Conservation (phyloP, 345 rosid species). For the Eucalyptus erythrocorys region DNA sequence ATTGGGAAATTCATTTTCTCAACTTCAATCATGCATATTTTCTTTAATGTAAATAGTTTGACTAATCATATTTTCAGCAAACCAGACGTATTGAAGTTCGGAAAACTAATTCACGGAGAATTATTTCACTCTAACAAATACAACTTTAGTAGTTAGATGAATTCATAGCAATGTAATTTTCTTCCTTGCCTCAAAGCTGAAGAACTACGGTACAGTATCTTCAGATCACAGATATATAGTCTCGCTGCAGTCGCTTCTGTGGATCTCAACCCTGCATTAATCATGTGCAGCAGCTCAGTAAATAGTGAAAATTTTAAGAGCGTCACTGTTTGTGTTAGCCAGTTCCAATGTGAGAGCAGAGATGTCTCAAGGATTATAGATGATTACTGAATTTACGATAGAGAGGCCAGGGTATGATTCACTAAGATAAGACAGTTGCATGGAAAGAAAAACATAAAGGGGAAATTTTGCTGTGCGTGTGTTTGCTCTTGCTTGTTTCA, state of each 20-base stretch:
- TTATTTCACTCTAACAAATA: too few species aligned
- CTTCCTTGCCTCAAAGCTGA: not conserved
- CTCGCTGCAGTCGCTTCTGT: not conserved
- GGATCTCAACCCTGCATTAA: not conserved
- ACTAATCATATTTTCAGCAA: not conserved
- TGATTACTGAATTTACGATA: not conserved
- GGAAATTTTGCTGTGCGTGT: not conserved
- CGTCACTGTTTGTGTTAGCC: not conserved
- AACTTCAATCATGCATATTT: not conserved
- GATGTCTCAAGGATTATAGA: not conserved
- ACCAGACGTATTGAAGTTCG: not conserved
- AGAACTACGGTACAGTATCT: not conserved
- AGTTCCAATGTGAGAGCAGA: not conserved
- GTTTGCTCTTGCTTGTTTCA: not conserved
- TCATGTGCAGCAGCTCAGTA: not conserved
- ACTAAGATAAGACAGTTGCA: too few species aligned
- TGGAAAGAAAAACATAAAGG: not conserved
- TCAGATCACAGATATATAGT: not conserved
- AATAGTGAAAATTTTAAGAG: not conserved
- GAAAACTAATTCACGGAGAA: not conserved
- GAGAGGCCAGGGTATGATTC: not conserved
- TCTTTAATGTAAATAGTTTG: not conserved
- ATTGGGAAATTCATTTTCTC: not conserved
- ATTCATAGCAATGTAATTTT: not conserved
- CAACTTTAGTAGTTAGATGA: not conserved